These are phyloP conservation scores for Venturia nashicola DNA, from an alignment of 2,329 filamentous ascomycete genomes.

Conservation along the genomic window DNA sequence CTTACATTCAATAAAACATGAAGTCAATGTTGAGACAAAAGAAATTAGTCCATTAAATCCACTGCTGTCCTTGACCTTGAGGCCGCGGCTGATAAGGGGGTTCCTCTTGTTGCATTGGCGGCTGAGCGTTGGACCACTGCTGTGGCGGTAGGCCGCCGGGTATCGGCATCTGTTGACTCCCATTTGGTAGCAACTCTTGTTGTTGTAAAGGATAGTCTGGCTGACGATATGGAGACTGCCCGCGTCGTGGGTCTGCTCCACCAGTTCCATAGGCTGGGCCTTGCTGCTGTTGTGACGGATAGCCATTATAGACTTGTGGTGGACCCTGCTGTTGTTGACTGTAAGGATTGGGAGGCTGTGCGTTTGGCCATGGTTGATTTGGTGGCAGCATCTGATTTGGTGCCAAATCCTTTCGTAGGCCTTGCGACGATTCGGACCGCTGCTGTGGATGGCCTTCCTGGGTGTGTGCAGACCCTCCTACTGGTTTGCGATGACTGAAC, in stretches of 20 bases:
- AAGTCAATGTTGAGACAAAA: not conserved
- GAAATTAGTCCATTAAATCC: not conserved
- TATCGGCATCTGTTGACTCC: not conserved
- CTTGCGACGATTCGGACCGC: not conserved
- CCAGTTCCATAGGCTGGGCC: not conserved
- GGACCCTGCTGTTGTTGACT: not conserved
- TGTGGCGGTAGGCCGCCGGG: not conserved
- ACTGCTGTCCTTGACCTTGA: not conserved
- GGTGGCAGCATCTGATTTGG: not conserved
- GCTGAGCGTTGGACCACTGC: not conserved
- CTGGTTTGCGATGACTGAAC: slow-evolving; percentile 3
- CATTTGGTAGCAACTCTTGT: not conserved
- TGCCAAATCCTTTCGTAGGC: not conserved
- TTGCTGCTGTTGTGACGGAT: not conserved
- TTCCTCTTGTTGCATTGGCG: not conserved
- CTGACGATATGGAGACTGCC: not conserved
- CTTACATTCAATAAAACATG: not conserved
- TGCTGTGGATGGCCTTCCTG: not conserved
- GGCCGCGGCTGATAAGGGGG: not conserved
- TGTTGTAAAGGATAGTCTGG: slow-evolving; percentile 1
- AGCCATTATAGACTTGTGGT: not conserved
- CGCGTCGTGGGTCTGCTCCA: not conserved
- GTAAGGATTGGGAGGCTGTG: not conserved
- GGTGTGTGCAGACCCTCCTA: not conserved
- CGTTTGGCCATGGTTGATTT: not conserved